These are phyloP conservation scores for Fraxinus pennsylvanica DNA, from an alignment of 257 asterid genomes.

Conservation along the genomic window DNA sequence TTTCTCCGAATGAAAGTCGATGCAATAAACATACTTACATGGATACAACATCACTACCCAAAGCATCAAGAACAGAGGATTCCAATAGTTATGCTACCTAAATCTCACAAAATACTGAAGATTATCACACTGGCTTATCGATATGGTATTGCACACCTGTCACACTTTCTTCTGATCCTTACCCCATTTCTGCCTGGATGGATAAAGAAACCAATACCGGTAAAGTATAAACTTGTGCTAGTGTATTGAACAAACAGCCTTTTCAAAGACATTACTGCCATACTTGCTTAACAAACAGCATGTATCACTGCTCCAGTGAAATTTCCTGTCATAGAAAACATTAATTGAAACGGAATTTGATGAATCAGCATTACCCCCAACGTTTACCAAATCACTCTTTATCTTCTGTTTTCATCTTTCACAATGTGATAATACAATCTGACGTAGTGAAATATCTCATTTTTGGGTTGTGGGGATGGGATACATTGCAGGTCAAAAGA, in stretches of 20 bases:
- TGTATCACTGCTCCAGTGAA: too few relatives aligned
- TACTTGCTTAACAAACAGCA: too few relatives aligned
- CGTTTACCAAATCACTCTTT: not conserved
- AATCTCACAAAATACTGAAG: too few relatives aligned
- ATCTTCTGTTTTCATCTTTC: not conserved
- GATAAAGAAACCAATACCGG: not conserved
- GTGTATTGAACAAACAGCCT: not conserved
- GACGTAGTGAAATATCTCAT: too few relatives aligned
- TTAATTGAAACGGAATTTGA: not conserved
- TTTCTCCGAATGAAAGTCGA: too few relatives aligned
- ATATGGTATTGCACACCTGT: too few relatives aligned
- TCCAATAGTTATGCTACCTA: too few relatives aligned
- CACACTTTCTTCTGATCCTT: not conserved
- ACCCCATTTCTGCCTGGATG: slow-evolving; percentile 5
- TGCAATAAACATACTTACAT: too few relatives aligned
- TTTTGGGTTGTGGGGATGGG: too few relatives aligned
- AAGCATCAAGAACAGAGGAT: too few relatives aligned
- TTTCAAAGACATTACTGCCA: not conserved
- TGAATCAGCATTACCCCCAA: not conserved
- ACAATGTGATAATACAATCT: not conserved
- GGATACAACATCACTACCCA: too few relatives aligned
- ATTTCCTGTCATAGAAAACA: not conserved
- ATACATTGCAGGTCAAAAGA: not conserved
- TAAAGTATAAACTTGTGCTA: not conserved
- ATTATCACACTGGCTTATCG: not conserved